Evolutionary conservation across 306 rosid genomes (phyloP), one percentile per base, ranked within the genome.

Genomic region (Hippophae gyantsensis): DNA sequence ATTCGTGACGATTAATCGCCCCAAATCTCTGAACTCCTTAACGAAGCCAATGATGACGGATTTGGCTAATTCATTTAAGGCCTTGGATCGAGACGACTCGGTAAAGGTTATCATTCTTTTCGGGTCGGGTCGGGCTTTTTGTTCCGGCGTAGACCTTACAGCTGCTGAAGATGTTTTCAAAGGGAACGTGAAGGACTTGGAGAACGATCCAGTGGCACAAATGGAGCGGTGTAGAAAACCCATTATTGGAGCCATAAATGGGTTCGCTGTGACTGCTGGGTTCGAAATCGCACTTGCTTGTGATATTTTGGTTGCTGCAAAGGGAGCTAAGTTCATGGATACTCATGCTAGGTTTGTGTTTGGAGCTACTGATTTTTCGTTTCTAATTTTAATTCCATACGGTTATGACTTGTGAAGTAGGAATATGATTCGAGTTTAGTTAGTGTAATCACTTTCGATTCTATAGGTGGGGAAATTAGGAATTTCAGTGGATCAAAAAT

Each of bases 221-320:
- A 87, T 92, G 89, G 96, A 92, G 63, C 84, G 62, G 11, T 83
- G 93, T 78, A 75, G 82, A 3, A 92, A 83, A 54, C 98, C 98
- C 38, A 85, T 87, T 8, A 87, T 92, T 10, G 98, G 88, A 42
- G 98, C 93, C 38, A 63, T 92, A 5, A 70, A 42, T 62, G 98
- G 98, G 60, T 92, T 92, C 67, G 96, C 98, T 1, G 81, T 87
- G 61, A 92, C 98, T 1, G 96, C 98, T 26, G 98, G 96, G 1
- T 92, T 92, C 57, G 98, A 92, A 63, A 85, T 92, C 64, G 81
- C 96, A 0, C 87, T 92, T 14, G 89, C 98, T 45, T 92, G 96
- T 58, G 98, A 92, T 57, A 60, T 87, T 7, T 41, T 87, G 77
- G 58, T 87, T 50, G 95, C 98, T 40, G 74, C 93, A 0, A 92